Evolutionary conservation across 108 stramenopile species (phyloP).

Genomic region (Nitzschia palea): DNA sequence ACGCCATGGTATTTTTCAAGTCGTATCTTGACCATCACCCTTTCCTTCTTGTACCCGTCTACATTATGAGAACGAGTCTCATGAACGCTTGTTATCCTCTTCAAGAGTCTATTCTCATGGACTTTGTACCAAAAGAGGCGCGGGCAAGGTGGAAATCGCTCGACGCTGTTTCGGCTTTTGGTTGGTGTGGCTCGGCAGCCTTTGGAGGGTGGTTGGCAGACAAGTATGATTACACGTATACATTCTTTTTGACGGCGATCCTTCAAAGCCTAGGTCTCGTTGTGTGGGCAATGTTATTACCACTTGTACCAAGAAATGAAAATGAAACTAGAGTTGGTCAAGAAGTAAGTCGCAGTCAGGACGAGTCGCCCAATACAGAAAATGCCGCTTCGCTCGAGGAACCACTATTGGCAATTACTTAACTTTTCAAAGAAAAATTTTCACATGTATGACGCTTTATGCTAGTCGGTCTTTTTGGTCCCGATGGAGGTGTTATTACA

Average conservation of each 20-base stretch:
- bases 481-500: background rate
- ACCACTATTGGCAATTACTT: background rate
- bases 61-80: conserved; percentile 53
- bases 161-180: conserved; percentile 61
- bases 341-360: too few species aligned
- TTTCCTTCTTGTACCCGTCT: conserved; percentile 48
- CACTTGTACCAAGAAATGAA: conserved; percentile 52
- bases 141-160: conserved; percentile 69
- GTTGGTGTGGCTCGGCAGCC: conserved; percentile 80
- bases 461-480: background rate
- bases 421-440: background rate
- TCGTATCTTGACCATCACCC: conserved; percentile 35
- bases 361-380: too few species aligned
- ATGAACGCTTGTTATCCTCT: conserved; percentile 63
- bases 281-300: conserved; percentile 30
- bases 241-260: conserved; percentile 65
- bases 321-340: background rate
- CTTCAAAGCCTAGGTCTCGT: conserved; percentile 48
- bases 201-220: conserved; percentile 70
- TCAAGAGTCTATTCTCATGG: conserved; percentile 63
- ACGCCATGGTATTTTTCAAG: conserved; percentile 50
- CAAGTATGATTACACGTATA: conserved; percentile 57
- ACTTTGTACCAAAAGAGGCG: conserved; percentile 56
- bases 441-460: background rate
- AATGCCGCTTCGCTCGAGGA: background rate